phyloP scores from a whole-genome alignment of 2,329 filamentous ascomycete species.

The Fusarium denticulatum region DNA sequence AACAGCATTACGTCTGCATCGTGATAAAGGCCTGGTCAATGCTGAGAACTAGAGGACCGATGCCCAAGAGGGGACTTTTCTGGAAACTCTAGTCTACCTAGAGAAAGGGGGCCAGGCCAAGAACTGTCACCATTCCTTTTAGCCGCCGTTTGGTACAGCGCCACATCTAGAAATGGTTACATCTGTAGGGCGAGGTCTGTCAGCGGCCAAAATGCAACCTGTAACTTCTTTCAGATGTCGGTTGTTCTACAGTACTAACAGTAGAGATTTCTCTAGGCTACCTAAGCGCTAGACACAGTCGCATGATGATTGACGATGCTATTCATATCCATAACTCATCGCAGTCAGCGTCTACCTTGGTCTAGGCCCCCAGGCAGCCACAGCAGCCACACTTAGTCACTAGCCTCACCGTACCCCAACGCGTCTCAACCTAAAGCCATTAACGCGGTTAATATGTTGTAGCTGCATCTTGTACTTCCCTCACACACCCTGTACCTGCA shows the following conservation, averaged over 20 bases:
- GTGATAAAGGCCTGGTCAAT: conserved; percentile 26
- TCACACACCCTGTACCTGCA: conserved; percentile 12
- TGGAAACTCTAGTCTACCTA: conserved; percentile 17
- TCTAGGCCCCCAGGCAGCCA: not conserved
- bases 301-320: not conserved
- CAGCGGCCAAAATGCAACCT: not conserved
- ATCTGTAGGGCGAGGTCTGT: not conserved
- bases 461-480: conserved; percentile 6
- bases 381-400: conserved; percentile 15
- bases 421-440: conserved; percentile 20
- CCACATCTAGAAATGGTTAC: conserved; percentile 24
- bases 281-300: not conserved
- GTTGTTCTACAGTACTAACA: not conserved
- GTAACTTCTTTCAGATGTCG: not conserved
- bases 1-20: conserved; percentile 32
- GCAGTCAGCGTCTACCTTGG: not conserved
- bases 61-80: conserved; percentile 13
- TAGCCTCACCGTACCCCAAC: conserved; percentile 1
- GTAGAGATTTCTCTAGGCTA: not conserved
- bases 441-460: conserved; percentile 21
- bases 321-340: not conserved
- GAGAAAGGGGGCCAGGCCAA: conserved; percentile 5
- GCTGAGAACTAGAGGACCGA: conserved; percentile 17
- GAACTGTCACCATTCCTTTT: not conserved
- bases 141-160: not conserved